Evolutionary conservation across 2,329 filamentous ascomycete species (phyloP).

Genomic region (Neonectria sp.): DNA sequence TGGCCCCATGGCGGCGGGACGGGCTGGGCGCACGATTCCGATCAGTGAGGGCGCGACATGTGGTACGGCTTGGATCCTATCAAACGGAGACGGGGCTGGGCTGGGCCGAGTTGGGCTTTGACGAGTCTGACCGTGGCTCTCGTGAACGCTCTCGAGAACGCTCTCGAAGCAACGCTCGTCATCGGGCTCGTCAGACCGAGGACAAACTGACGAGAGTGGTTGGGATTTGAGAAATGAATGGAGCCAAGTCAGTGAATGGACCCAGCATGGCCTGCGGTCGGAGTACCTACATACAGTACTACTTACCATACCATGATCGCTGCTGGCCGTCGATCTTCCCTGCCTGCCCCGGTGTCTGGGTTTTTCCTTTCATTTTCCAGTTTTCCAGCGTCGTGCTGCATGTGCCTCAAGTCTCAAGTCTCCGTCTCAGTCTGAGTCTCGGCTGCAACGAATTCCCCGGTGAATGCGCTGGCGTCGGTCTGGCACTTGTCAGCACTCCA

Average conservation of each 20-base stretch:
- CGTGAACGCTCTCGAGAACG: neutral
- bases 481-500: neutral
- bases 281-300: neutral
- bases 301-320: neutral
- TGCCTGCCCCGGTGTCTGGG: neutral
- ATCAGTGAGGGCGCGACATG: slow-evolving; percentile 43
- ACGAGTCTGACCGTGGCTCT: neutral
- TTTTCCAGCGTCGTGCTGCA: too few relatives aligned
- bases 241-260: neutral
- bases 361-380: neutral
- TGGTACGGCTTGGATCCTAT: slow-evolving; percentile 46
- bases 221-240: neutral
- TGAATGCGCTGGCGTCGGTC: neutral
- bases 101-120: slow-evolving; percentile 11
- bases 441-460: neutral
- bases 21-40: slow-evolving; percentile 35
- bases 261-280: neutral
- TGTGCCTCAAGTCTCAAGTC: neutral
- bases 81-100: slow-evolving; percentile 43
- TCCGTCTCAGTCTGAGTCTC: neutral
- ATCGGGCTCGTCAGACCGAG: neutral
- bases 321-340: slow-evolving; percentile 9
- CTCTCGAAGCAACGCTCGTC: neutral
- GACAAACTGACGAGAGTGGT: neutral
- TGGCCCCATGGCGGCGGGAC: slow-evolving; percentile 23